phyloP scores from a whole-genome alignment of 108 stramenopile species.

The Heterococcus sp. region DNA sequence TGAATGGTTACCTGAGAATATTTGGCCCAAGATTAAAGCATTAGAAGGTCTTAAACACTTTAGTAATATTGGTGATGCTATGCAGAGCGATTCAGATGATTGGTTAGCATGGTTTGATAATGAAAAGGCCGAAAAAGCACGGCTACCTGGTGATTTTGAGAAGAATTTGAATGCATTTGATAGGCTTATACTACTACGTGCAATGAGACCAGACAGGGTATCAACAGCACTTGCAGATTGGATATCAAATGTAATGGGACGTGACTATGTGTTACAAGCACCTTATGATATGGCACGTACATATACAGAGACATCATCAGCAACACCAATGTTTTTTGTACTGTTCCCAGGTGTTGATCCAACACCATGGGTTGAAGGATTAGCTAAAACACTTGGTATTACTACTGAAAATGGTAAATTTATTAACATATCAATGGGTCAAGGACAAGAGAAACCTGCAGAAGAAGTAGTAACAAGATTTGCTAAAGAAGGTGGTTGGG shows the following conservation, averaged over 20 bases:
- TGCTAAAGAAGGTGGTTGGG: slow-evolving; percentile 74
- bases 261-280: slow-evolving; percentile 63
- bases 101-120: slow-evolving; percentile 73
- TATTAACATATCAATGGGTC: slow-evolving; percentile 78
- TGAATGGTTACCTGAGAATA: slow-evolving; percentile 69
- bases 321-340: slow-evolving; percentile 73
- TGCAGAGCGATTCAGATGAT: slow-evolving; percentile 72
- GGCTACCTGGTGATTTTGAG: slow-evolving; percentile 68
- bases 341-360: slow-evolving; percentile 77
- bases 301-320: slow-evolving; percentile 59
- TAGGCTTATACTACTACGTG: slow-evolving; percentile 65
- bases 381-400: slow-evolving; percentile 62
- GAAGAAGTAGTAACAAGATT: slow-evolving; percentile 59
- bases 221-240: slow-evolving; percentile 59
- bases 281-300: slow-evolving; percentile 69
- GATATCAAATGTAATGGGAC: slow-evolving; percentile 57
- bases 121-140: slow-evolving; percentile 63
- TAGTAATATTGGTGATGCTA: slow-evolving; percentile 67
- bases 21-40: slow-evolving; percentile 74
- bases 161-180: slow-evolving; percentile 60
- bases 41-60: slow-evolving; percentile 62
- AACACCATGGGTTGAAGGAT: slow-evolving; percentile 70
- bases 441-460: slow-evolving; percentile 70
- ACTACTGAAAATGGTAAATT: slow-evolving; percentile 64
- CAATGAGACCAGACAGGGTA: slow-evolving; percentile 71